phyloP scores from a whole-genome alignment of 2,329 filamentous ascomycete genomes.

The Stachybotrys elegans region DNA sequence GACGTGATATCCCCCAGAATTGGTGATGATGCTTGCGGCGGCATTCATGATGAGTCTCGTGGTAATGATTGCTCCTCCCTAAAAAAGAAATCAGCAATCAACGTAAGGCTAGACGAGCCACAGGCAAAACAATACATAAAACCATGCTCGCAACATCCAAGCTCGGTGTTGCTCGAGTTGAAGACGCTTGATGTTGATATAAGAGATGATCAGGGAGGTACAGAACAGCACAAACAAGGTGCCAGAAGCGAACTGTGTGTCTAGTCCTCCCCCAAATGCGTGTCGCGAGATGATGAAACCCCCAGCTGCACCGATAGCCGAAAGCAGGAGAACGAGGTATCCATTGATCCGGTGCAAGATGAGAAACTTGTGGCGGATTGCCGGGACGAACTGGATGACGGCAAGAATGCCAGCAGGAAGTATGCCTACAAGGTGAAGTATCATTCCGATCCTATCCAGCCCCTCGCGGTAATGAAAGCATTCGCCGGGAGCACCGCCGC shows the following conservation, averaged over 20 bases:
- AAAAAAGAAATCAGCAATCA: neutral
- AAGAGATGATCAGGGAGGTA: conserved; percentile 36
- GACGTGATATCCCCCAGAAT: neutral
- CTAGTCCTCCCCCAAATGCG: conserved; percentile 47
- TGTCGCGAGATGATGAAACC: conserved; percentile 46
- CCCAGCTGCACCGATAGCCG: conserved; percentile 37
- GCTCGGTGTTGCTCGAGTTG: conserved; percentile 58
- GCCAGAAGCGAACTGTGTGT: conserved; percentile 37
- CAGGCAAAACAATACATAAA: conserved; percentile 29
- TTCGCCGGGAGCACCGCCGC: conserved; percentile 26
- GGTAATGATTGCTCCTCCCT: conserved; percentile 8
- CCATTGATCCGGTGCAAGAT: conserved; percentile 55
- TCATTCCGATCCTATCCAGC: conserved; percentile 27
- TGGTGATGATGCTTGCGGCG: conserved; percentile 27
- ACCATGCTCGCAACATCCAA: conserved; percentile 56
- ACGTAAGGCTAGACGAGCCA: neutral
- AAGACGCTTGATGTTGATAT: conserved; percentile 50
- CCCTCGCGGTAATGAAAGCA: conserved; percentile 26
- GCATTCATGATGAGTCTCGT: conserved; percentile 44
- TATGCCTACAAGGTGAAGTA: conserved; percentile 36
- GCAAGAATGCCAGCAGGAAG: conserved; percentile 37
- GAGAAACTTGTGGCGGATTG: conserved; percentile 38
- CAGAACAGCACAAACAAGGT: conserved; percentile 38
- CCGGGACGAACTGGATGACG: conserved; percentile 41
- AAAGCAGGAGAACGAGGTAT: conserved; percentile 44